Conservation (phyloP, 1,284 basidiomycete species). For the Heimioporus retisporus region DNA sequence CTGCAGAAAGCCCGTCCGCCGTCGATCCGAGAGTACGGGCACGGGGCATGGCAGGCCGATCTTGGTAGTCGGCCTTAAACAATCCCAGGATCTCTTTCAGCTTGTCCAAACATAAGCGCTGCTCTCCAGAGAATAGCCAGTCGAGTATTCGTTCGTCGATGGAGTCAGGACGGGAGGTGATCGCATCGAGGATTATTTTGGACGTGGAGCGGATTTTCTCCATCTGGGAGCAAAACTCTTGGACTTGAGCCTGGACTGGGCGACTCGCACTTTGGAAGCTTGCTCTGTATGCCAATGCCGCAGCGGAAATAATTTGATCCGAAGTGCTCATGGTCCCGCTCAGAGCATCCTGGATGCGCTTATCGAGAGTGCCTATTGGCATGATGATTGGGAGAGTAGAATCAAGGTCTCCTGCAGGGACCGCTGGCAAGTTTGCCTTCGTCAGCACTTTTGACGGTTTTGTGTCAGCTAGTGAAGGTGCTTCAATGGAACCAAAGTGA, state of each 20-base stretch:
- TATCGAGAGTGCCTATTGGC: background rate
- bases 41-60: background rate
- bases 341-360: background rate
- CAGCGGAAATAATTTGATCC: slow-evolving; percentile 1
- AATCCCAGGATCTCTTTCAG: slow-evolving; percentile 3
- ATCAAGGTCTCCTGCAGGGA: too few relatives aligned
- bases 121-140: slow-evolving; percentile 1
- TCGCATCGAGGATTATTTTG: background rate
- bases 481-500: too few relatives aligned
- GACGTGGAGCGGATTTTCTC: background rate
- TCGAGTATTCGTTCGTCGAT: background rate
- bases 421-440: too few relatives aligned
- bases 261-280: background rate
- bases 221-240: background rate
- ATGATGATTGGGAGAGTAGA: background rate
- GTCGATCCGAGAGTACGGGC: background rate
- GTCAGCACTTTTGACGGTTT: too few relatives aligned
- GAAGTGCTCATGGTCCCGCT: background rate
- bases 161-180: background rate
- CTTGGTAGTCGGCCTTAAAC: background rate
- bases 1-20: background rate
- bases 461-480: too few relatives aligned
- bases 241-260: background rate
- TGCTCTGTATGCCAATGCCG: background rate
- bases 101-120: background rate